A percentile compares a stretch with the other conserved stretches of the same genome.
Conservation (phyloP, 1,284 basidiomycete species). For the Macrocybe sp. region DNA sequence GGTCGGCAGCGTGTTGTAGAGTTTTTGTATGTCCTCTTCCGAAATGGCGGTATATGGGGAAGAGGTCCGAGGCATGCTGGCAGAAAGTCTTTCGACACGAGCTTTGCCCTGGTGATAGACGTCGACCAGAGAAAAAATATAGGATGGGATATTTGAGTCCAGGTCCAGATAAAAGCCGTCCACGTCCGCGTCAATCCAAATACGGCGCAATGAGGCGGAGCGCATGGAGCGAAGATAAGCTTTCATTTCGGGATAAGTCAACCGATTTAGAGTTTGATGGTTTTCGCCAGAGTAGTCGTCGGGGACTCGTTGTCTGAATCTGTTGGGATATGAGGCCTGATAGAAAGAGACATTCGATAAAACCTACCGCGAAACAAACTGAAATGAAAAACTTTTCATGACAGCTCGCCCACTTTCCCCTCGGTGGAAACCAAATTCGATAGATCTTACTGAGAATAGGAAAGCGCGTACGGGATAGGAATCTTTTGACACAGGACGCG, state of each 20-base stretch:
- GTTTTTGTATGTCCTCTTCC: constrained; percentile 25
- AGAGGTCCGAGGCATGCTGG: constrained; percentile 39
- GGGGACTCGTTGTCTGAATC: constrained; percentile 70
- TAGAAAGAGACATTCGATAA: not conserved
- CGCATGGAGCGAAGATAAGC: constrained; percentile 66
- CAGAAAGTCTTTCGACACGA: constrained; percentile 60
- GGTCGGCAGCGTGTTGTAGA: constrained; percentile 35
- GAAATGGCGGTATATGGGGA: not conserved
- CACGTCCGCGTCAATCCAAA: constrained; percentile 70
- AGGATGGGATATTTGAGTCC: constrained; percentile 77
- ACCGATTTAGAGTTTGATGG: constrained; percentile 70
- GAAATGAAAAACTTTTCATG: constrained; percentile 72
- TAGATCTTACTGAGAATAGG: constrained; percentile 72
- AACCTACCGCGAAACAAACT: constrained; percentile 74
- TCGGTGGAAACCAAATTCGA: constrained; percentile 68
- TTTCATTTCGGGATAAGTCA: constrained; percentile 78
- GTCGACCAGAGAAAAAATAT: constrained; percentile 76
- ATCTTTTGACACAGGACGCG: constrained; percentile 33
- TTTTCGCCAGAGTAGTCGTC: constrained; percentile 69
- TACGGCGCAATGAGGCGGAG: constrained; percentile 43
- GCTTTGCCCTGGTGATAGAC: constrained; percentile 83
- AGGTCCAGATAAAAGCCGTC: constrained; percentile 86
- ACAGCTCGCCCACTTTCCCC: constrained; percentile 77
- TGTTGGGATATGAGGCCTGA: constrained; percentile 22
- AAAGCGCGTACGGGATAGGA: constrained; percentile 65